Evolutionary conservation across 2,329 filamentous ascomycete genomes (phyloP).

Genomic region (Apiospora hydei): DNA sequence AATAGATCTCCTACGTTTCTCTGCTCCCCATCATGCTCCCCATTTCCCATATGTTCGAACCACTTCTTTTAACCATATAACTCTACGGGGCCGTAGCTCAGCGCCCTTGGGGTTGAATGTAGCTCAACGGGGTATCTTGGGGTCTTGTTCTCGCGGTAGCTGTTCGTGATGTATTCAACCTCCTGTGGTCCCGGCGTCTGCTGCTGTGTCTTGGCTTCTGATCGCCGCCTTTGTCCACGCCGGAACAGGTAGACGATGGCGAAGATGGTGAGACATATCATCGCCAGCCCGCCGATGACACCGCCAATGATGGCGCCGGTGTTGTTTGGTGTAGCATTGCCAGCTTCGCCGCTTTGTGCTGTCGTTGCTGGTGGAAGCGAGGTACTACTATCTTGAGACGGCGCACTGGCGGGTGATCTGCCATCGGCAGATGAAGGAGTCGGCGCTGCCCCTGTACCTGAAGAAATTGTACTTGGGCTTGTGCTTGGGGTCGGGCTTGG

Average conservation of each 20-base stretch:
- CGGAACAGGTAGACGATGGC: not conserved
- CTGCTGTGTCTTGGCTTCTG: not conserved
- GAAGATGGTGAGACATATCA: slow-evolving; percentile 20
- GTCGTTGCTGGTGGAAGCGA: not conserved
- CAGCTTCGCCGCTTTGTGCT: not conserved
- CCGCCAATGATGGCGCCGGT: slow-evolving; percentile 25
- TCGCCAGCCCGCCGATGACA: slow-evolving; percentile 4
- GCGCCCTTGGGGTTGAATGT: not conserved
- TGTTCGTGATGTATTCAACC: not conserved
- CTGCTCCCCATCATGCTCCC: not conserved
- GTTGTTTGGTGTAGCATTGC: not conserved
- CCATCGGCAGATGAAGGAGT: not conserved
- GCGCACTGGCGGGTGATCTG: not conserved
- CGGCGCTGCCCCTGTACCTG: not conserved
- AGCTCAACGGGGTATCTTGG: not conserved
- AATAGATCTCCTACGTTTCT: not conserved
- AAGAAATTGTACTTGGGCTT: not conserved
- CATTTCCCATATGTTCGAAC: too few relatives aligned
- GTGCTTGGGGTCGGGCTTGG: not conserved
- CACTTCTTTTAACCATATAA: not conserved
- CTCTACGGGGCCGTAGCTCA: not conserved
- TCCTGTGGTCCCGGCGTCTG: not conserved
- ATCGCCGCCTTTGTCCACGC: not conserved
- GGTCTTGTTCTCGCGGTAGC: not conserved
- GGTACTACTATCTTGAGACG: not conserved